Evolutionary conservation across 192 early-diverging fungal genomes (phyloP).

Genomic region (Coemansia sp.): DNA sequence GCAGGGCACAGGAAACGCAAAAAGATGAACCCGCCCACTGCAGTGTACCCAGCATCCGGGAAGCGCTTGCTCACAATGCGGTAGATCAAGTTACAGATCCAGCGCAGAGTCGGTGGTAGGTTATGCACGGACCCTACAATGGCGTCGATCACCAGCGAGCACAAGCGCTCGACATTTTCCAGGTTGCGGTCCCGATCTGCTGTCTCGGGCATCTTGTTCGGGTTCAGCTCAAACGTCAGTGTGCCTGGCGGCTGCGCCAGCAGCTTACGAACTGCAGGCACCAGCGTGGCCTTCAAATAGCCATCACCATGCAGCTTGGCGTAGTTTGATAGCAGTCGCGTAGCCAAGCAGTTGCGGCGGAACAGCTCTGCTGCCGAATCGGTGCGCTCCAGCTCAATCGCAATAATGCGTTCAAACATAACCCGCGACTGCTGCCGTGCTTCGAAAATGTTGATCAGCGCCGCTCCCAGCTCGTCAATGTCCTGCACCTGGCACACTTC

Average conservation of each 20-base stretch:
- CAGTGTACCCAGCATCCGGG: constrained; percentile 78
- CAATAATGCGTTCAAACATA: constrained; percentile 76
- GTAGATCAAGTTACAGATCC: constrained; percentile 79
- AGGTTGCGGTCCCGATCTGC: constrained; percentile 72
- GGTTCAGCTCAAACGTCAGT: constrained; percentile 89
- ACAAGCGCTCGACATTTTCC: constrained; percentile 73
- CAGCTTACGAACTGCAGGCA: constrained; percentile 74
- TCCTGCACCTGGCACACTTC: constrained; percentile 84
- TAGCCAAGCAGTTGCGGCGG: constrained; percentile 89
- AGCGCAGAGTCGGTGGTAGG: constrained; percentile 71
- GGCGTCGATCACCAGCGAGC: constrained; percentile 76
- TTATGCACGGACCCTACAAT: constrained; percentile 71
- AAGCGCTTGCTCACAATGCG: constrained; percentile 75
- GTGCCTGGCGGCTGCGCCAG: constrained; percentile 61
- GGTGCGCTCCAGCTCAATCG: constrained; percentile 83
- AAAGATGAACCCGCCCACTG: constrained; percentile 94
- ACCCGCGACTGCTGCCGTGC: constrained; percentile 65
- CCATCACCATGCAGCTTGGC: constrained; percentile 77
- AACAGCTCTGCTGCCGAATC: constrained; percentile 83
- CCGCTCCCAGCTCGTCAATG: constrained; percentile 81
- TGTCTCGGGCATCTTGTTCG: constrained; percentile 64
- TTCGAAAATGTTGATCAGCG: constrained; percentile 79
- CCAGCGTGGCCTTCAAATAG: constrained; percentile 77
- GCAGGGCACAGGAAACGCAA: constrained; percentile 94
- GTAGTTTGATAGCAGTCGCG: constrained; percentile 78